Conservation (phyloP, 371 early-diverging fungal species). For the Mucor racemosus region DNA sequence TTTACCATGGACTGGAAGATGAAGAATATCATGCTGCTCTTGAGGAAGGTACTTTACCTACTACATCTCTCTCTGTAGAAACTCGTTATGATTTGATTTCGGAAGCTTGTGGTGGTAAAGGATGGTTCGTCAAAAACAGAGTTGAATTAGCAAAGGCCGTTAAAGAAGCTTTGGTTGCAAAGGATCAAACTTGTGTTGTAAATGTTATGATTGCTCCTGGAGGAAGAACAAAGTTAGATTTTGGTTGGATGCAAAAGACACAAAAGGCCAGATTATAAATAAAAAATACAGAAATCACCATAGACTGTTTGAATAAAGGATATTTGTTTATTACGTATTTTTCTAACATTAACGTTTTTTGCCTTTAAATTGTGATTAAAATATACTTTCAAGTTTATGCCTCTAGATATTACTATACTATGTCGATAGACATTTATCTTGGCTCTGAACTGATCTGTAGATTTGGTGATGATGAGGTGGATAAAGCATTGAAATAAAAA, state of each 20-base stretch:
- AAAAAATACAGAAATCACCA: no score
- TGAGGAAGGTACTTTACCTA: conserved; percentile 50
- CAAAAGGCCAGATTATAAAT: conserved; percentile 27
- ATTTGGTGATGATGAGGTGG: no score
- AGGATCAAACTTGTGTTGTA: conserved; percentile 48
- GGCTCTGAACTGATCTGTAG: no score
- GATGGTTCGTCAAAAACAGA: conserved; percentile 66
- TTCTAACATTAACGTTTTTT: no score
- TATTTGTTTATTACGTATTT: not conserved
- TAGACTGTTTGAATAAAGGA: not conserved
- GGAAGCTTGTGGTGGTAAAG: conserved; percentile 70
- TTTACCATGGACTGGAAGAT: conserved; percentile 72
- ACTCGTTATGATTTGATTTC: conserved; percentile 72
- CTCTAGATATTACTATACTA: no score
- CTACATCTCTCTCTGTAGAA: conserved; percentile 70
- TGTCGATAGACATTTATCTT: no score
- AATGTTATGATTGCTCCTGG: conserved; percentile 59
- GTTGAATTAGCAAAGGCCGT: conserved; percentile 63
- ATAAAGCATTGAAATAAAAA: no score
- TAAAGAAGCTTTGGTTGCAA: conserved; percentile 48
- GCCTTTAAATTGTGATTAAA: no score
- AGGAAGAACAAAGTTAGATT: conserved; percentile 46
- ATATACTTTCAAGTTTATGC: no score
- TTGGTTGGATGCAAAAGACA: conserved; percentile 34
- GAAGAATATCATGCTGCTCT: conserved; percentile 42